Evolutionary conservation across 169 alveolate genomes (phyloP).

Genomic region (Plasmodium coatneyi): DNA sequence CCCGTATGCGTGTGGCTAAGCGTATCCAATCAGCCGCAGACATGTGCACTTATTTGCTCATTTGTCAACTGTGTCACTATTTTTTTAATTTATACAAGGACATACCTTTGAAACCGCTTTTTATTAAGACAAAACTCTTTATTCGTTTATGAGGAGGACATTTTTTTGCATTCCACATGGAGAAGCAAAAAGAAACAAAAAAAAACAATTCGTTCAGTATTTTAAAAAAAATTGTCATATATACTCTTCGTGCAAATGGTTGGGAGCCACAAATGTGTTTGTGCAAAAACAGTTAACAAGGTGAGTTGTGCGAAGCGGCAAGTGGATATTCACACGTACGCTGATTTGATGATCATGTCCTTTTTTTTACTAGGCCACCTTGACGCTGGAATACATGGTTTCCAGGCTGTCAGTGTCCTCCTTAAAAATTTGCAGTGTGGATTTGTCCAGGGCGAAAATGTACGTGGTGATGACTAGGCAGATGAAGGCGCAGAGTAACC

Average conservation of each 20-base stretch:
- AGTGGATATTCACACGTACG: neutral
- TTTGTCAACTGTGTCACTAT: neutral
- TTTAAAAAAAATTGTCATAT: neutral
- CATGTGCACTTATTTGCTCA: neutral
- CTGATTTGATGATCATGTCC: neutral
- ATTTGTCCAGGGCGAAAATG: constrained; percentile 47
- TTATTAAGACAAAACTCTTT: neutral
- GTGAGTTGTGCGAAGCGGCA: neutral
- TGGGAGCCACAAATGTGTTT: neutral
- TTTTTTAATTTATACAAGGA: neutral
- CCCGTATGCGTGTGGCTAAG: neutral
- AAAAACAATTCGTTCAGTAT: neutral
- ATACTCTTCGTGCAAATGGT: neutral
- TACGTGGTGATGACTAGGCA: constrained; percentile 50
- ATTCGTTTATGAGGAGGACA: neutral
- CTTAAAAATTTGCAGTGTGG: constrained; percentile 43
- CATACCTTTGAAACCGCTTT: neutral
- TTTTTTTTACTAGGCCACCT: neutral
- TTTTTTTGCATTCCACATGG: neutral
- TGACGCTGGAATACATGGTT: constrained; percentile 51
- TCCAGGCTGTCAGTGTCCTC: constrained; percentile 53
- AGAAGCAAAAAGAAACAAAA: neutral
- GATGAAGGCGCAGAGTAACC: constrained; percentile 53
- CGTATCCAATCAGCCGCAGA: neutral
- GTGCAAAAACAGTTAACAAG: neutral